These are phyloP conservation scores for Scheffersomyces amazonensis DNA, from an alignment of 805 yeast species.

Conservation along the genomic window DNA sequence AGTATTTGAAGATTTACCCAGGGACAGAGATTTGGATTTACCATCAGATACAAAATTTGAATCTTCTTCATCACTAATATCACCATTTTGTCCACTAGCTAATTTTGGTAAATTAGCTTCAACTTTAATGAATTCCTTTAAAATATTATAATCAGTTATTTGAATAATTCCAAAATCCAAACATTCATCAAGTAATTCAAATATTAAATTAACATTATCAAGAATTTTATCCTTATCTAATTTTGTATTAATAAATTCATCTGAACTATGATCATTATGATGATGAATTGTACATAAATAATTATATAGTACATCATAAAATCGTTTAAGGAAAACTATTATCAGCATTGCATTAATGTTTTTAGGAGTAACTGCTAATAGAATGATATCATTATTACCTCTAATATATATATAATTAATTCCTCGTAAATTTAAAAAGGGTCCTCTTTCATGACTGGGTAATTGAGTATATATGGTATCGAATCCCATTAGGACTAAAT, in stretches of 20 bases:
- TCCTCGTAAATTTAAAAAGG: conserved; percentile 48
- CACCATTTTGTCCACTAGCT: not conserved
- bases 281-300: conserved; percentile 17
- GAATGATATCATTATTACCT: conserved; percentile 40
- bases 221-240: conserved; percentile 58
- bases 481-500: conserved; percentile 20
- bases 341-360: conserved; percentile 60
- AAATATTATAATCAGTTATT: conserved; percentile 72
- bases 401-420: conserved; percentile 53
- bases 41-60: conserved; percentile 1
- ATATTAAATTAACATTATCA: conserved; percentile 72
- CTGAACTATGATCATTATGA: not conserved
- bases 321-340: conserved; percentile 50
- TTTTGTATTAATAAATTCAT: conserved; percentile 12
- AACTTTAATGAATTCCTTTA: conserved; percentile 74
- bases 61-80: conserved; percentile 6
- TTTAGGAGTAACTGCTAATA: conserved; percentile 39
- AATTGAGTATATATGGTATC: conserved; percentile 18
- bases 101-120: conserved; percentile 31
- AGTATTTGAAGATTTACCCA: not conserved
- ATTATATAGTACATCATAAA: conserved; percentile 24
- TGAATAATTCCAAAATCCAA: conserved; percentile 88
- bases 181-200: conserved; percentile 85
- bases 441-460: conserved; percentile 24
- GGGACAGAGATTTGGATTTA: conserved; percentile 2